phyloP scores from a whole-genome alignment of 768 basidiomycete species.

The Inosperma sp. region DNA sequence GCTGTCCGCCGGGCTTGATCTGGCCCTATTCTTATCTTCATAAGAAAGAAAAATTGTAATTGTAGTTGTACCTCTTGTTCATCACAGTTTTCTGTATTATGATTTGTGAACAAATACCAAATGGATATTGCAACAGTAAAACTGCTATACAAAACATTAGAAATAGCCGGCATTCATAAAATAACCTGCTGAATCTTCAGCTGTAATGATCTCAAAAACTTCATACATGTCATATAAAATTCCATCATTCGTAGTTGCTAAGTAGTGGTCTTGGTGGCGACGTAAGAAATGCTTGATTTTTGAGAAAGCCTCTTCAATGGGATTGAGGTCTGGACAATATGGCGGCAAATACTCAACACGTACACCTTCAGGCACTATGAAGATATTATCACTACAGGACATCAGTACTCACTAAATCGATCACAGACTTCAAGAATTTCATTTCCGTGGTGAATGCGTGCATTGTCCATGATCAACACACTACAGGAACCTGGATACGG shows the following conservation, averaged over 20 bases:
- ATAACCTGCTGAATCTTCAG: background rate
- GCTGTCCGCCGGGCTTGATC: no score
- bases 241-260: background rate
- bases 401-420: background rate
- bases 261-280: background rate
- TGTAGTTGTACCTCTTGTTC: no score
- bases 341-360: background rate
- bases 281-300: background rate
- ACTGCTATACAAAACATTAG: no score
- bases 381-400: no score
- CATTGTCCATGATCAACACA: slow-evolving; percentile 1
- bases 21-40: no score
- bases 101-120: no score
- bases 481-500: background rate
- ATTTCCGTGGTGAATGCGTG: background rate
- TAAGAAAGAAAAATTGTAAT: no score
- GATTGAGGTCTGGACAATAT: background rate
- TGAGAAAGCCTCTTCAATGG: background rate
- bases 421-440: background rate
- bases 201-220: background rate
- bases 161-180: slow-evolving; percentile 5
- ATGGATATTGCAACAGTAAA: no score
- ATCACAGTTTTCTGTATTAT: no score
- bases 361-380: background rate
- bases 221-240: background rate